These are phyloP conservation scores for Hygrocybe coccinea DNA, from an alignment of 768 basidiomycete species.

Conservation along the genomic window DNA sequence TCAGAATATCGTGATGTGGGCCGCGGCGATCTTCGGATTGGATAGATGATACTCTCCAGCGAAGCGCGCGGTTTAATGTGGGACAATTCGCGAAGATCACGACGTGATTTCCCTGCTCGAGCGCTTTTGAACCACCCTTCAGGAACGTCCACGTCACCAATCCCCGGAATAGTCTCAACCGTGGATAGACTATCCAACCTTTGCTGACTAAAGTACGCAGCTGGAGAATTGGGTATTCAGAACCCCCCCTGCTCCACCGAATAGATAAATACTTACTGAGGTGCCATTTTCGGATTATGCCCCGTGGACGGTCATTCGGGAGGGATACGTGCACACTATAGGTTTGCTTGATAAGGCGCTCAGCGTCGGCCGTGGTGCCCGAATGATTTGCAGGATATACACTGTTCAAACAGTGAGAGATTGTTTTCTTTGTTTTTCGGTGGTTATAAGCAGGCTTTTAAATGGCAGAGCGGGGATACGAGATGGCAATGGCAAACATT, in stretches of 20 bases:
- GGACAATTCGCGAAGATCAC: slow-evolving; percentile 39
- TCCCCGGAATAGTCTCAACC: slow-evolving; percentile 62
- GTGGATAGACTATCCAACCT: slow-evolving; percentile 66
- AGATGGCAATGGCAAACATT: neutral
- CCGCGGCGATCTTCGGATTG: neutral
- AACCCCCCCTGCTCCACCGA: neutral
- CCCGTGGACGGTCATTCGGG: slow-evolving; percentile 46
- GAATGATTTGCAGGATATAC: slow-evolving; percentile 31
- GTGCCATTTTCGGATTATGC: slow-evolving; percentile 72
- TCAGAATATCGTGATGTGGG: neutral
- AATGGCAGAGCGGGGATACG: neutral
- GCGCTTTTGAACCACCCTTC: slow-evolving; percentile 79
- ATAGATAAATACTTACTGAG: slow-evolving; percentile 51
- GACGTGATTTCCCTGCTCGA: slow-evolving; percentile 57
- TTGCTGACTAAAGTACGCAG: slow-evolving; percentile 81
- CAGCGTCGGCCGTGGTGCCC: slow-evolving; percentile 45
- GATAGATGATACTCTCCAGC: neutral
- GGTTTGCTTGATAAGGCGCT: slow-evolving; percentile 76
- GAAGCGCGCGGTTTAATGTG: neutral
- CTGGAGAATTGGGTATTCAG: slow-evolving; percentile 34
- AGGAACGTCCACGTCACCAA: slow-evolving; percentile 64
- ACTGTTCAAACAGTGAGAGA: slow-evolving; percentile 18
- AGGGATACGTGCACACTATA: slow-evolving; percentile 75
- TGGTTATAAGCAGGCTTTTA: neutral
- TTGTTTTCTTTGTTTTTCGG: slow-evolving; percentile 25